phyloP scores from a whole-genome alignment of 257 asterid genomes.

The Solanum pimpinellifolium region DNA sequence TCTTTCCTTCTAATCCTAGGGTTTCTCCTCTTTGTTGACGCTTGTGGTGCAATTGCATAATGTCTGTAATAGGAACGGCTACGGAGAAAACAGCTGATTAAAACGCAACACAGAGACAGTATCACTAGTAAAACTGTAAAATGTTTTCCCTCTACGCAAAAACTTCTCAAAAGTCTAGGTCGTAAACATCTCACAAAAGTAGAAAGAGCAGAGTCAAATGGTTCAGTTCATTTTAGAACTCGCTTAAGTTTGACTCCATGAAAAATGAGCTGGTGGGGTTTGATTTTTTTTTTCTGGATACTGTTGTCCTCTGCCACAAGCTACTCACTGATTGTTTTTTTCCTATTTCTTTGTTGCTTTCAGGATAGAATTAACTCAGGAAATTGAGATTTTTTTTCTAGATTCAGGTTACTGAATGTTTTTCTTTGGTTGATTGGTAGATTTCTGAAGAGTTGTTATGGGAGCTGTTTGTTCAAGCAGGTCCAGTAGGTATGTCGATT shows the following conservation, averaged over 20 bases:
- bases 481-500: constrained; percentile 72
- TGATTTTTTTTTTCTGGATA: too few species aligned
- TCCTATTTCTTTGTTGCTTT: background rate
- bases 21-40: background rate
- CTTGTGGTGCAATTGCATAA: background rate
- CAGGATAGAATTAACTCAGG: background rate
- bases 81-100: background rate
- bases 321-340: background rate
- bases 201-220: background rate
- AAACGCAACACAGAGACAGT: background rate
- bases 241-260: background rate
- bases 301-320: background rate
- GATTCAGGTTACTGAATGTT: constrained; percentile 18
- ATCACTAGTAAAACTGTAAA: background rate
- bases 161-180: background rate
- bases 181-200: background rate
- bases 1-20: background rate
- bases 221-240: background rate
- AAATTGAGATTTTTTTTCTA: background rate
- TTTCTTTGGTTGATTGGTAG: constrained; percentile 18
- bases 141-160: background rate
- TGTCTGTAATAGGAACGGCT: background rate
- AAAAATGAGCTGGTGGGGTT: background rate
- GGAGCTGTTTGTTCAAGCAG: constrained; percentile 96
- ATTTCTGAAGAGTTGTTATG: constrained; percentile 81